A percentile compares a stretch with the other conserved stretches of the same genome.
phyloP scores from a whole-genome alignment of 2,329 filamentous ascomycete genomes.

The Venturia asperata region DNA sequence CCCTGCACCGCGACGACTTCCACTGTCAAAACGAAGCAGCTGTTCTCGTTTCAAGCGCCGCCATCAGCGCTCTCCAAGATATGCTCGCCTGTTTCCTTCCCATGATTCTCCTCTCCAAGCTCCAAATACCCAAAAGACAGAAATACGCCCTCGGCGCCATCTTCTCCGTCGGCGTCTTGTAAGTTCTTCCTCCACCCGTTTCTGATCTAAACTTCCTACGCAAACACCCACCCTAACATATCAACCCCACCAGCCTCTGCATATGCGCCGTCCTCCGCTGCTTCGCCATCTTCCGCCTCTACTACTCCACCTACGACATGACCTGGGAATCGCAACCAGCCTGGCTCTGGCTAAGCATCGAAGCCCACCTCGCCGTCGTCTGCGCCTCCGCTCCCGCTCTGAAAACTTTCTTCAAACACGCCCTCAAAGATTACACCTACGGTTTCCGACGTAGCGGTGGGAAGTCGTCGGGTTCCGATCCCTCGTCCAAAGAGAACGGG shows the following conservation, averaged over 20 bases:
- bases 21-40: slow-evolving; percentile 22
- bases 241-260: slow-evolving; percentile 9
- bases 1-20: slow-evolving; percentile 19
- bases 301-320: slow-evolving; percentile 19
- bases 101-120: slow-evolving; percentile 22
- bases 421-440: slow-evolving; percentile 8
- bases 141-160: slow-evolving; percentile 21
- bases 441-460: not conserved
- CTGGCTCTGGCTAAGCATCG: slow-evolving; percentile 17
- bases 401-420: slow-evolving; percentile 19
- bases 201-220: slow-evolving; percentile 12
- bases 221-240: slow-evolving; percentile 29
- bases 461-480: not conserved
- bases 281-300: slow-evolving; percentile 1
- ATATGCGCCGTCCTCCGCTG: slow-evolving; percentile 22
- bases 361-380: slow-evolving; percentile 17
- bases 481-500: not conserved
- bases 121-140: slow-evolving; percentile 22
- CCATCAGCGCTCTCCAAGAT: slow-evolving; percentile 23
- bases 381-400: slow-evolving; percentile 18
- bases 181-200: slow-evolving; percentile 19
- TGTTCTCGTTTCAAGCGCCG: slow-evolving; percentile 21
- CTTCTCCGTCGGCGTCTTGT: slow-evolving; percentile 23
- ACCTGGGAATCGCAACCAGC: slow-evolving; percentile 18
- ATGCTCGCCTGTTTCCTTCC: slow-evolving; percentile 23